Evolutionary conservation across 768 basidiomycete genomes (phyloP).

Genomic region (Russula brevipes): DNA sequence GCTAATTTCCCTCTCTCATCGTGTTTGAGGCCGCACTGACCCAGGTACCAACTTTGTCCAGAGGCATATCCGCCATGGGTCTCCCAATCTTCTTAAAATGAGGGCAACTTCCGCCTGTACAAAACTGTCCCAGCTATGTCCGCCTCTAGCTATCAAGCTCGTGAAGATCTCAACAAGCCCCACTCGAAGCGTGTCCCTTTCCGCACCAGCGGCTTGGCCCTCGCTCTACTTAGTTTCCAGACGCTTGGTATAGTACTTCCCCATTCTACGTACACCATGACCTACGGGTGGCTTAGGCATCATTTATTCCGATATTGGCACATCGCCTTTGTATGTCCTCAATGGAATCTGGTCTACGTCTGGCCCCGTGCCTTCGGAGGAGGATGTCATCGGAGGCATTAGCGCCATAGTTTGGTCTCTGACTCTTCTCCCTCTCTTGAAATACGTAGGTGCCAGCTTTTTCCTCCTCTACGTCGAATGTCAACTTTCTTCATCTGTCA

Average conservation of each 20-base stretch:
- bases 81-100: not conserved
- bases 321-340: constrained; percentile 58
- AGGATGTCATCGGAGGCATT: constrained; percentile 60
- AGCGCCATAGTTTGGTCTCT: constrained; percentile 63
- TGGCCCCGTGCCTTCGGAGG: constrained; percentile 44
- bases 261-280: not conserved
- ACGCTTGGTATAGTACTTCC: constrained; percentile 28
- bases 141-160: not conserved
- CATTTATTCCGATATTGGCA: constrained; percentile 46
- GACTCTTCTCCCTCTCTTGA: constrained; percentile 53
- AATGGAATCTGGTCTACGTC: constrained; percentile 57
- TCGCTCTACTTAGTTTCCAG: constrained; percentile 33
- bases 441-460: constrained; percentile 46
- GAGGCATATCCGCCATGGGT: constrained; percentile 23
- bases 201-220: constrained; percentile 19
- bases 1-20: not conserved
- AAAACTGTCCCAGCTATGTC: not conserved
- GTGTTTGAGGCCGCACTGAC: no score
- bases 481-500: not conserved
- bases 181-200: not conserved
- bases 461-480: not conserved
- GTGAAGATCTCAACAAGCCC: not conserved
- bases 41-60: not conserved
- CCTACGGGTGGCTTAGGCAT: constrained; percentile 30
- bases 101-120: not conserved